These are phyloP conservation scores for Brasenia schreberi DNA, from an alignment of 164 flowering plant genomes.

Conservation along the genomic window DNA sequence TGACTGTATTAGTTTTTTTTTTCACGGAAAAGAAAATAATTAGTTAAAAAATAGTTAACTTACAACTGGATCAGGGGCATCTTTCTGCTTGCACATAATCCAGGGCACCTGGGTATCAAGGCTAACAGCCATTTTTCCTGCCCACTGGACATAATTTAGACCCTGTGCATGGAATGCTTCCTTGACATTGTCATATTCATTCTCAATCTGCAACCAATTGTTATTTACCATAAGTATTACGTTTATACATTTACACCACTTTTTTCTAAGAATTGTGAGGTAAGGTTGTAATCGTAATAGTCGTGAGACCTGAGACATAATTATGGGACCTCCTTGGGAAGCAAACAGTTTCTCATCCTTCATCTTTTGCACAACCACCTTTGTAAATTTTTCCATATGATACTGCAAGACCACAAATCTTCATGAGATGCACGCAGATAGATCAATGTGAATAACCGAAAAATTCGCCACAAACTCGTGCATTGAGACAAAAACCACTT, in stretches of 20 bases:
- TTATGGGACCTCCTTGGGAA: slow-evolving; percentile 56
- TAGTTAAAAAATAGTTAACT: background rate
- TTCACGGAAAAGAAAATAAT: too few species aligned
- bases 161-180: slow-evolving; percentile 16
- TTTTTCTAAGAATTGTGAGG: too few species aligned
- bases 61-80: slow-evolving; percentile 82
- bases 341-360: slow-evolving; percentile 34
- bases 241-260: too few species aligned
- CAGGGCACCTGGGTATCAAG: slow-evolving; percentile 63
- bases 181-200: slow-evolving; percentile 77
- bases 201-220: slow-evolving; percentile 52
- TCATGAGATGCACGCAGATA: background rate
- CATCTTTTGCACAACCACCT: slow-evolving; percentile 28
- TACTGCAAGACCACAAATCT: slow-evolving; percentile 15
- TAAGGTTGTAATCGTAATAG: too few species aligned
- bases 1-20: too few species aligned
- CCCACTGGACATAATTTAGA: slow-evolving; percentile 5
- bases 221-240: background rate
- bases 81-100: slow-evolving; percentile 95
- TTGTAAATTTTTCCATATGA: slow-evolving; percentile 31
- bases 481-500: background rate
- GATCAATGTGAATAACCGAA: too few species aligned
- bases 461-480: background rate
- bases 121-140: slow-evolving; percentile 8
- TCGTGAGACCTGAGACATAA: slow-evolving; percentile 26